phyloP scores from a whole-genome alignment of 2,329 filamentous ascomycete species.

The Clarireedia hainanense region DNA sequence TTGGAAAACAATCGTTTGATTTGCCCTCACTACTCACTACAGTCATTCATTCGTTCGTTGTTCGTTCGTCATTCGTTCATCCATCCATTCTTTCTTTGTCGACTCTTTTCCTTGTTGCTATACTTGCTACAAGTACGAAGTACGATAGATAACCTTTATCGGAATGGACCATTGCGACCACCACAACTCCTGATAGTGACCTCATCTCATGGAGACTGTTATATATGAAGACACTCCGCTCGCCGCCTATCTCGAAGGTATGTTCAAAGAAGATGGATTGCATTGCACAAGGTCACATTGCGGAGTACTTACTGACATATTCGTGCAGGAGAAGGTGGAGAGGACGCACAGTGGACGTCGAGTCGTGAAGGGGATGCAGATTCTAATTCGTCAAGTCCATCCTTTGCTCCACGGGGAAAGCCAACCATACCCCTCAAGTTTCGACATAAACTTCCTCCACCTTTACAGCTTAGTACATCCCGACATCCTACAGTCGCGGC shows the following conservation, averaged over 20 bases:
- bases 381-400: constrained; percentile 25
- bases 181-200: constrained; percentile 11
- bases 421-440: constrained; percentile 47
- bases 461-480: constrained; percentile 37
- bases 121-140: no score
- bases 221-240: constrained; percentile 82
- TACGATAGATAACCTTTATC: not conserved
- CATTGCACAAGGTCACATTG: not conserved
- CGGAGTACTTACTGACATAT: constrained; percentile 11
- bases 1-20: not conserved
- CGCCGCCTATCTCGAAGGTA: constrained; percentile 85
- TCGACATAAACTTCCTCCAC: constrained; percentile 39
- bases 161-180: constrained; percentile 18
- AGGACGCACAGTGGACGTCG: constrained; percentile 30
- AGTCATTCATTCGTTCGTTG: no score
- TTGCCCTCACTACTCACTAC: not conserved
- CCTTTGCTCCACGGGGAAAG: constrained; percentile 49
- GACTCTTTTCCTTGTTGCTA: not conserved
- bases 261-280: constrained; percentile 22
- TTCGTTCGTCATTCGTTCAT: not conserved
- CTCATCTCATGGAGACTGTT: constrained; percentile 67
- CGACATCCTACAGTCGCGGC: constrained; percentile 36
- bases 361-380: constrained; percentile 15
- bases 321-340: constrained; percentile 37
- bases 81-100: not conserved